Base-by-base conservation (phyloP, 371 early-diverging fungal species). In the Actinomortierella ambigua region DNA sequence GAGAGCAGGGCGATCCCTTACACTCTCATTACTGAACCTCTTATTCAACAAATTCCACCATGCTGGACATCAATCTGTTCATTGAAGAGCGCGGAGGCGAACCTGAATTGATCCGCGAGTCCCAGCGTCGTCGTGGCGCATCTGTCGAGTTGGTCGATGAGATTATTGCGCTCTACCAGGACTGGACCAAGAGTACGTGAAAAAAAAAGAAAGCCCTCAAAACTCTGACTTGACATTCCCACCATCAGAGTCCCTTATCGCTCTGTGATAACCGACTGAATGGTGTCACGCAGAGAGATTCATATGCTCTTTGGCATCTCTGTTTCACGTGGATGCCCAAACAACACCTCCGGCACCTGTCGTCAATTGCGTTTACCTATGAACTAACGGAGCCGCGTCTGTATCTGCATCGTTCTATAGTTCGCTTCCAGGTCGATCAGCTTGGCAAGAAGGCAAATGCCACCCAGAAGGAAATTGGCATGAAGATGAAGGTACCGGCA, bases 11-110 rank as follows among this genome's bases (percentile, higher is more conserved):
- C 11, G 34, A 34, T 34, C 11, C 34, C 11, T n/a, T n/a, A n/a
- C n/a, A n/a, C 34, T 6, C 34, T 6, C 34, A 34, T 34, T 34
- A 34, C 34, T 34, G 34, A 34, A 34, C 34, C 11, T 34, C 11
- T 34, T 11, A 34, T 34, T 34, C 34, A 34, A 34, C 34, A 34
- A 6, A 34, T 34, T 6, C 20, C 50, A 66, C 27, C 59, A 91
- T 91, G 92, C 80, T 93, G 62, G 98, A 97, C 78, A 94, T 96
- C 79, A 95, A 93, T 75, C 83, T 95, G 63, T 89, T 98, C 62
- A 84, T 95, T 53, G 87, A 84, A 57, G 95, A 94, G 50, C 94
- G 94, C 81, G 99, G 98, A 69, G 98, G 98, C 56, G 93, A 98
- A 66, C 98, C 98, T 20, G 97, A 97, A 49, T 75, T 89, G 44